Base-by-base conservation (phyloP, 2,329 filamentous ascomycete species). In the Fusarium sp. region DNA sequence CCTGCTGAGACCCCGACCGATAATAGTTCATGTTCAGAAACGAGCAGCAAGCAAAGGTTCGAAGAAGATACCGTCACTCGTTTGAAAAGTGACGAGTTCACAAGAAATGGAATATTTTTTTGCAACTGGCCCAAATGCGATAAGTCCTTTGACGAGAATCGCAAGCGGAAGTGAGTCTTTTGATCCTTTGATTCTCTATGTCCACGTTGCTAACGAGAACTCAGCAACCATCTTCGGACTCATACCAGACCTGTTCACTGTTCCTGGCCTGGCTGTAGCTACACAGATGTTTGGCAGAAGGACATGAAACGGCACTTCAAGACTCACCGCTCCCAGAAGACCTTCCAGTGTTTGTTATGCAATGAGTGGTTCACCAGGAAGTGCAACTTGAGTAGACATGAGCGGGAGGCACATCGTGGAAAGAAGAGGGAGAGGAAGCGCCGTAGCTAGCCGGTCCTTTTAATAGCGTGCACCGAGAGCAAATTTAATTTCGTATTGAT, bases 141-240 rank as follows among this genome's bases (percentile, higher is more conserved):
- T 11, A 62, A 50, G 22, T 42, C 18, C 30, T 77, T 66, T 36
- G 1, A 11, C 24, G 60, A 45, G 5, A 59, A 72, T 30, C 62
- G 63, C 68, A 24, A 36, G 17, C 57, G 75, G 41, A 77, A 62
- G 75, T 77, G 20, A 54, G 75, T 17, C 34, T 14, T 22, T 17
- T 28, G 15, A 20, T 7, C n/a, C 9, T 7, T 15, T 8, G 2
- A 28, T 12, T 32, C n/a, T 26, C 14, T 15, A 20, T 36, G 6
- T 5, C 8, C 20, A 5, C 20, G 15, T 36, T 3, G 13, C 48
- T 76, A 45, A 76, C 42, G 11, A 3, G 34, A 39, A 18, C 12
- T 11, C 13, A 77, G 75, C 6, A 77, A 73, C n/a, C 75, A 77
- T 59, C 67, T 77, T 58, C 66, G 75, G 24, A 66, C 44, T 22